Conservation (phyloP, 2,329 filamentous ascomycete species). For the Sclerotinia sclerotiorum region DNA sequence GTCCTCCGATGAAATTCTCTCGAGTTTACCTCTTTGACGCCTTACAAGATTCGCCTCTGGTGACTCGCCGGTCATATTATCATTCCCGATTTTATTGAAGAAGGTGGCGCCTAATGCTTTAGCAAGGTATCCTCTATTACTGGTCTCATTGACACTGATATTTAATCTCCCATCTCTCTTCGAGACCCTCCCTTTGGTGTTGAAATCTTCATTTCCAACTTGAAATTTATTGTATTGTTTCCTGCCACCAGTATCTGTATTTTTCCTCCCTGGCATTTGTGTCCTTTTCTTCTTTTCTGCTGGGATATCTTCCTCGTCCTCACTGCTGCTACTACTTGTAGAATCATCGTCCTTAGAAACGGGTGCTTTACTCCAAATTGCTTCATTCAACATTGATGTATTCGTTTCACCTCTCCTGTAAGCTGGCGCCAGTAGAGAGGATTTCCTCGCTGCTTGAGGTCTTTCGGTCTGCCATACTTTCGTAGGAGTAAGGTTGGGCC, state of each 20-base stretch:
- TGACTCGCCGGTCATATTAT: slow-evolving; percentile 22
- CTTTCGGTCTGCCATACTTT: slow-evolving; percentile 35
- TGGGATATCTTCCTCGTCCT: slow-evolving; percentile 27
- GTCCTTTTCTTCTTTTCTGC: slow-evolving; percentile 13
- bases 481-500: slow-evolving; percentile 6
- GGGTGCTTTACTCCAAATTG: slow-evolving; percentile 31
- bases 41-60: slow-evolving; percentile 1
- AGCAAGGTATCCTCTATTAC: slow-evolving; percentile 68
- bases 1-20: slow-evolving; percentile 32
- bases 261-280: slow-evolving; percentile 9
- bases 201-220: slow-evolving; percentile 64
- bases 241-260: slow-evolving; percentile 13
- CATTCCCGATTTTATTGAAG: slow-evolving; percentile 50
- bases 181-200: slow-evolving; percentile 62
- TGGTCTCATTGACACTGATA: slow-evolving; percentile 70
- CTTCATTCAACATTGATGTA: slow-evolving; percentile 32
- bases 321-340: slow-evolving; percentile 30
- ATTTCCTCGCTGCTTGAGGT: slow-evolving; percentile 29
- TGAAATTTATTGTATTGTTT: slow-evolving; percentile 53
- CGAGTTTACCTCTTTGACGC: slow-evolving; percentile 35
- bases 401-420: slow-evolving; percentile 33
- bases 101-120: slow-evolving; percentile 69
- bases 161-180: slow-evolving; percentile 69
- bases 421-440: slow-evolving; percentile 26
- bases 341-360: slow-evolving; percentile 21